A percentile compares a stretch with the other conserved stretches of the same genome.
phyloP scores from a whole-genome alignment of 202 grass and related monocot species.

The Cymbopogon flexuosus region DNA sequence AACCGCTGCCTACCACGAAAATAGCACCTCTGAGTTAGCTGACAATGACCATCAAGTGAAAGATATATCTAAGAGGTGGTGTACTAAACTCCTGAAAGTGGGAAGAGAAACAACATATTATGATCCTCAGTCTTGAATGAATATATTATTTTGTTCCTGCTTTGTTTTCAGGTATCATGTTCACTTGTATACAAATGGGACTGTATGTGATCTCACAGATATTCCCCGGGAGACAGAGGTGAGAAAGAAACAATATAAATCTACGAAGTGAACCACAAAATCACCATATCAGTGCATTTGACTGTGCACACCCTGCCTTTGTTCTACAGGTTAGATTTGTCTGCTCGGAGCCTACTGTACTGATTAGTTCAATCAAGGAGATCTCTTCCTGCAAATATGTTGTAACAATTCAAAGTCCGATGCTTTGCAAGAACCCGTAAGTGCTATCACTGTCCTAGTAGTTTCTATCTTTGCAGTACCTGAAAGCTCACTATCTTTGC shows the following conservation, averaged over 20 bases:
- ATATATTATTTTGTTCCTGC: background rate
- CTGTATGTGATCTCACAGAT: constrained; percentile 80
- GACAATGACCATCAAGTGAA: constrained; percentile 44
- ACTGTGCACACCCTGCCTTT: background rate
- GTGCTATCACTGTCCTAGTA: constrained; percentile 3
- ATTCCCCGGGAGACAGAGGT: constrained; percentile 80
- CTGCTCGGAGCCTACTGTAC: constrained; percentile 55
- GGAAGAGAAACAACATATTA: background rate
- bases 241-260: background rate
- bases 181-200: constrained; percentile 84
- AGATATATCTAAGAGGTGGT: constrained; percentile 78
- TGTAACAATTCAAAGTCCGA: constrained; percentile 61
- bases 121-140: background rate
- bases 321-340: constrained; percentile 78
- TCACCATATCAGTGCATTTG: background rate
- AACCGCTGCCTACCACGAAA: constrained; percentile 61
- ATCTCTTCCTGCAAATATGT: constrained; percentile 94
- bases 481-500: constrained; percentile 9
- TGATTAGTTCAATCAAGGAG: constrained; percentile 89
- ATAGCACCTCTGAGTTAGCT: constrained; percentile 48
- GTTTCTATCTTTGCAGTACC: background rate
- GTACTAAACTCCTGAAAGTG: background rate
- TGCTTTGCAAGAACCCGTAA: constrained; percentile 98
- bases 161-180: constrained; percentile 74
- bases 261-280: background rate